Evolutionary conservation across 495 filamentous ascomycete species (phyloP).

Genomic region (Penicillium coffeae): DNA sequence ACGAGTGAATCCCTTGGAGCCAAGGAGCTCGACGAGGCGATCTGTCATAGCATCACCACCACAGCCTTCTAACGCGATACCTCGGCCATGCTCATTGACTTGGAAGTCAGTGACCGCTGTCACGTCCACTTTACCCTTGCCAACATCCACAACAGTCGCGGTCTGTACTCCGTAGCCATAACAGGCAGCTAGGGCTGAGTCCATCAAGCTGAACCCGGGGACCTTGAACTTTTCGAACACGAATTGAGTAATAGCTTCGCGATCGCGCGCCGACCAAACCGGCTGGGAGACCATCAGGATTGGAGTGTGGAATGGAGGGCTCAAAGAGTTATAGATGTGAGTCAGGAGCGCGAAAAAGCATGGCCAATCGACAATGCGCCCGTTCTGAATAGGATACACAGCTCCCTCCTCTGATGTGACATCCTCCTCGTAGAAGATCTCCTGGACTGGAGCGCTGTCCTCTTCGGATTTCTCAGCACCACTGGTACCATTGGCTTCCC

Average conservation of each 20-base stretch:
- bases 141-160: constrained; percentile 84
- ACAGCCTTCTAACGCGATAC: constrained; percentile 60
- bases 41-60: constrained; percentile 90
- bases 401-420: constrained; percentile 82
- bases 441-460: constrained; percentile 38
- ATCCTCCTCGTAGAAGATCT: constrained; percentile 78
- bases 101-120: constrained; percentile 79
- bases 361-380: constrained; percentile 81
- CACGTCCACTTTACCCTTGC: constrained; percentile 84
- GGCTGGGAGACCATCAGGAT: constrained; percentile 85
- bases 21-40: constrained; percentile 64
- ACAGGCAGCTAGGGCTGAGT: constrained; percentile 75
- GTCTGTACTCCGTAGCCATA: constrained; percentile 76
- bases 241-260: constrained; percentile 80
- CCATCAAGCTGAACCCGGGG: constrained; percentile 81
- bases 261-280: constrained; percentile 77
- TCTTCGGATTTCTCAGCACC: constrained; percentile 18
- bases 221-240: constrained; percentile 96
- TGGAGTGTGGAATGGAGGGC: constrained; percentile 88
- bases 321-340: constrained; percentile 81
- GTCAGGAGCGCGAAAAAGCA: constrained; percentile 88
- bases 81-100: constrained; percentile 57
- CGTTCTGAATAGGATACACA: constrained; percentile 78
- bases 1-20: constrained; percentile 63
- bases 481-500: constrained; percentile 14